Evolutionary conservation across 768 basidiomycete genomes (phyloP), one percentile per base, ranked within the genome.

Genomic region (Tricholoma furcatifolium): DNA sequence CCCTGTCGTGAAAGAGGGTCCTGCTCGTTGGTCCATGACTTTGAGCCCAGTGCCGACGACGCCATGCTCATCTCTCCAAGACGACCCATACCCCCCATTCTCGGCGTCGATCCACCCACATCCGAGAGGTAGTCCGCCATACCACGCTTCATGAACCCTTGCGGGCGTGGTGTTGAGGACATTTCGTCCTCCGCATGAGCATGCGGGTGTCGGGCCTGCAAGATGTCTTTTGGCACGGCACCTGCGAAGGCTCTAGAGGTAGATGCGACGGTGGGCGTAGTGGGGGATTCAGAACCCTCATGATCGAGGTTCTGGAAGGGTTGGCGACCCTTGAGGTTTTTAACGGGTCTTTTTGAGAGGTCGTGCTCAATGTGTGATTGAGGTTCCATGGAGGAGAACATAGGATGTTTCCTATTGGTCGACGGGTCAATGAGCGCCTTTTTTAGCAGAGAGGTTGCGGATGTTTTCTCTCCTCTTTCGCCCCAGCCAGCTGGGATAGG

Each of bases 261-360:
- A 39, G 56, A 41, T 43, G 51, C 43, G 51, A 50, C 32, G 47
- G 43, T 51, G 23, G 56, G 51, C 24, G 58, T 44, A 41, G 46
- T 59, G 38, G 59, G 41, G 6, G 59, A 55, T 7, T 53, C 52
- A 27, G 30, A 34, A 14, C 51, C 17, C 24, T 61, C 60, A 2
- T 58, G 43, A 40, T 61, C 66, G 50, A 53, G 53, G 51, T 58
- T 32, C 57, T 52, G 18, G 35, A 51, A 31, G 34, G 55, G 52
- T 43, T 63, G 68, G 6, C 67, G 67, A 34, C 66, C 67, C 47
- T 70, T 69, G 23, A 23, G n/a, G 9, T 27, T 48, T 47, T 73
- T 71, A 36, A 48, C 59, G 43, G 53, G 50, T 57, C 67, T 71
- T 58, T 71, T 71, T 8, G 55, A 31, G 30, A 30, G 9, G 40